Evolutionary conservation across 179 eudicot genomes (phyloP).

Genomic region (Nepenthes alata): DNA sequence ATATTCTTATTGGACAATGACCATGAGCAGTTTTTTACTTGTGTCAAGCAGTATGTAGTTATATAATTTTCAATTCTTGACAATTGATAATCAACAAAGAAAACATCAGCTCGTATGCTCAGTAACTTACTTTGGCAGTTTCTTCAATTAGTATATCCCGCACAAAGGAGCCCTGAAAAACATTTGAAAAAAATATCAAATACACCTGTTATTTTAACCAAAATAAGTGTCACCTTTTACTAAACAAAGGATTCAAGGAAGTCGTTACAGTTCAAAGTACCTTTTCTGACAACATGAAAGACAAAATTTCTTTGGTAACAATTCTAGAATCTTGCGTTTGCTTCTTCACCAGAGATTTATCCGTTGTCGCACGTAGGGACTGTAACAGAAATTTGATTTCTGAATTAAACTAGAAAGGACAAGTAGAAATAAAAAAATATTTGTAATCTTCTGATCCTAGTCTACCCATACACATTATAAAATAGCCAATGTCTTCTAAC

Average conservation of each 20-base stretch:
- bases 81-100: not conserved
- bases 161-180: conserved; percentile 67
- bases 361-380: conserved; percentile 83
- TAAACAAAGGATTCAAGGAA: not conserved
- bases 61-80: too few relatives aligned
- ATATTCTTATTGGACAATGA: not conserved
- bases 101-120: conserved; percentile 1
- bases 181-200: conserved; percentile 1
- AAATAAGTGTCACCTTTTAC: not conserved
- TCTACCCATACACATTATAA: too few relatives aligned
- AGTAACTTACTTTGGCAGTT: conserved; percentile 57
- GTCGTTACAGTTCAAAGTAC: conserved; percentile 19
- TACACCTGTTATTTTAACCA: not conserved
- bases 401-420: not conserved
- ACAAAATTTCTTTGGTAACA: conserved; percentile 50
- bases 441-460: too few relatives aligned
- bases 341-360: conserved; percentile 29
- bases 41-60: too few relatives aligned
- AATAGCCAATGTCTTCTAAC: too few relatives aligned
- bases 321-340: conserved; percentile 30
- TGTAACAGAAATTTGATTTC: conserved; percentile 17
- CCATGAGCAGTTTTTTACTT: not conserved
- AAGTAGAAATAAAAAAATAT: not conserved
- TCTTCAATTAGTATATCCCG: conserved; percentile 78
- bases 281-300: conserved; percentile 67